Percentiles rank a stretch among this genome's conserved stretches.
These are phyloP conservation scores for Paspalum notatum DNA, from an alignment of 176 grass and related monocot genomes.

Conservation along the genomic window DNA sequence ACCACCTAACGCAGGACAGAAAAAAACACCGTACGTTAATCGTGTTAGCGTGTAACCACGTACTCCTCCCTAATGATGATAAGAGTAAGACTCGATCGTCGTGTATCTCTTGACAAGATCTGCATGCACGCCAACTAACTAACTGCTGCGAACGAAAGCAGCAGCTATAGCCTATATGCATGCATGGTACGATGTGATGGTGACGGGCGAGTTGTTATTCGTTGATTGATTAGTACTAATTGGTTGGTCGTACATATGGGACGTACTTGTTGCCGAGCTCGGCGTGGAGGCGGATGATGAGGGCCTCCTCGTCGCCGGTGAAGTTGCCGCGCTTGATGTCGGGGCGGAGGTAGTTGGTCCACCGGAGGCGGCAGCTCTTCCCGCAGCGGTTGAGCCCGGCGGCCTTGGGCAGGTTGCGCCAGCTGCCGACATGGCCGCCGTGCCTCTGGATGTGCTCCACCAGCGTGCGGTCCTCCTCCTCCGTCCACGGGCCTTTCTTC, in stretches of 20 bases:
- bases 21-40: not conserved
- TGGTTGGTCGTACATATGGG: not conserved
- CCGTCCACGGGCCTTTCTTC: constrained; percentile 72
- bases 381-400: constrained; percentile 76
- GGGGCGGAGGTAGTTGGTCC: constrained; percentile 91
- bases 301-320: constrained; percentile 64
- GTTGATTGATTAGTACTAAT: too few species aligned
- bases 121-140: not conserved
- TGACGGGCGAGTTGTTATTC: not conserved
- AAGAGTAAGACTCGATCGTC: not conserved
- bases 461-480: constrained; percentile 66
- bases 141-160: constrained; percentile 14
- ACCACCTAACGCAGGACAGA: constrained; percentile 53
- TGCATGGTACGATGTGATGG: not conserved
- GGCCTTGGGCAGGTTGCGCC: constrained; percentile 60
- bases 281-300: constrained; percentile 72
- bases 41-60: not conserved
- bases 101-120: not conserved
- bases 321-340: constrained; percentile 86
- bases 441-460: constrained; percentile 55
- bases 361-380: constrained; percentile 93
- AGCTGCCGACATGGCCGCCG: constrained; percentile 52
- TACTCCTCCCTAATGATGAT: not conserved
- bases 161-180: not conserved
- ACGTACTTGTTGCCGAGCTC: constrained; percentile 72